A percentile compares a stretch with the other conserved stretches of the same genome.
Conservation (phyloP, 192 early-diverging fungal genomes). For the Coemansia sp. region DNA sequence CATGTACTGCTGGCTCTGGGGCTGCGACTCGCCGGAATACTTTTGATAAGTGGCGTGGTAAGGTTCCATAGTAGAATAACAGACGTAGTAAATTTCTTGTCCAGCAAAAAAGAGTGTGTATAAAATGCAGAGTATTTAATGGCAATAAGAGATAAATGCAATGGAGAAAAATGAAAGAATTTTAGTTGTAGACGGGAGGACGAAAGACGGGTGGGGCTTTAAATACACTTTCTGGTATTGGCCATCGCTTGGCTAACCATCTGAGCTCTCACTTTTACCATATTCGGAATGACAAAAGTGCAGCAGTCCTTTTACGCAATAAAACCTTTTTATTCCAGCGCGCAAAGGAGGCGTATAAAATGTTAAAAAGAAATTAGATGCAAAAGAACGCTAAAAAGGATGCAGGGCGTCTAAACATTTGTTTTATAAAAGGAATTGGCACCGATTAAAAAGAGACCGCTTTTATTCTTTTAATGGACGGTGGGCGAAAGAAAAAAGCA, state of each 20-base stretch:
- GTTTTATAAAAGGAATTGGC: conserved; percentile 99
- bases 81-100: background rate
- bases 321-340: no score
- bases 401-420: conserved; percentile 2
- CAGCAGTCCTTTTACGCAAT: no score
- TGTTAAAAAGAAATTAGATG: no score
- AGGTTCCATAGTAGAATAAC: background rate
- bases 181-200: no score
- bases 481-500: conserved; percentile 99
- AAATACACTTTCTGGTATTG: no score
- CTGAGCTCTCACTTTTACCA: no score
- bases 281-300: no score
- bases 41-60: conserved; percentile 3
- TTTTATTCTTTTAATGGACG: conserved; percentile 96
- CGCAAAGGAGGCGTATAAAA: no score
- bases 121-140: background rate
- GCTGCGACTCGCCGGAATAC: background rate
- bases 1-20: background rate
- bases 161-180: background rate
- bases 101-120: conserved; percentile 2
- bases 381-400: no score
- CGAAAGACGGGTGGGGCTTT: no score
- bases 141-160: conserved; percentile 1
- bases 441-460: conserved; percentile 99
- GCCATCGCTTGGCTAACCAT: no score